Evolutionary conservation across 73 alveolate species (phyloP).

Genomic region (Durusdinium trenchii): DNA sequence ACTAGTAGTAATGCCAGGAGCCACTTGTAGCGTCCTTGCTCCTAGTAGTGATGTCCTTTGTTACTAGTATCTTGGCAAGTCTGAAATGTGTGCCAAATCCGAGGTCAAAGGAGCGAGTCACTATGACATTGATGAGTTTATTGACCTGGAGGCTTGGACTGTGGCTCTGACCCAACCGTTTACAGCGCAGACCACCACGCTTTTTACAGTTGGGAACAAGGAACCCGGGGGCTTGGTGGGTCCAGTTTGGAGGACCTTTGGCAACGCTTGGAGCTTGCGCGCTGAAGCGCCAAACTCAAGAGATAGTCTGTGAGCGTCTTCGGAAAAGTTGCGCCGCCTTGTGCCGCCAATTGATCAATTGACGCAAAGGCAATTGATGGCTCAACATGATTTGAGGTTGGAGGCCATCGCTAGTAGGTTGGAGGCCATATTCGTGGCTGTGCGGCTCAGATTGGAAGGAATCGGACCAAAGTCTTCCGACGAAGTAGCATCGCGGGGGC

Average conservation of each 20-base stretch:
- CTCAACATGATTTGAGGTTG: too few species aligned
- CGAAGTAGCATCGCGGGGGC: too few species aligned
- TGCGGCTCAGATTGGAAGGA: too few species aligned
- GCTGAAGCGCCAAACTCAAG: not conserved
- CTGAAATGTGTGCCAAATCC: not conserved
- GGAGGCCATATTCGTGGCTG: too few species aligned
- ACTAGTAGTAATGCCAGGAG: too few species aligned
- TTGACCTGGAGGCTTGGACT: slow-evolving; percentile 91
- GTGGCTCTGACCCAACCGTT: not conserved
- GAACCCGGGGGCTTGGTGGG: not conserved
- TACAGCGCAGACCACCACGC: not conserved
- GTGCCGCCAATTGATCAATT: too few species aligned
- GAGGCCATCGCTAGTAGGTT: too few species aligned
- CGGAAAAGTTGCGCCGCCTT: not conserved
- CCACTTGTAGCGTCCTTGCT: too few species aligned
- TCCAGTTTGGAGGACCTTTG: slow-evolving; percentile 34
- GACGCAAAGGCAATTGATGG: too few species aligned
- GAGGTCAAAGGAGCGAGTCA: slow-evolving; percentile 94
- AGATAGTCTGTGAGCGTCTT: not conserved
- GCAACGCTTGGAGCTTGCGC: slow-evolving; percentile 93
- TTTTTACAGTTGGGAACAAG: too few species aligned
- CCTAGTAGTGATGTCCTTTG: too few species aligned
- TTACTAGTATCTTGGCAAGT: not conserved
- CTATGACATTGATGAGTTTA: slow-evolving; percentile 75
- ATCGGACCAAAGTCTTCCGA: too few species aligned